Conservation (phyloP, 2,329 filamentous ascomycete species). For the Neobulgaria alba region DNA sequence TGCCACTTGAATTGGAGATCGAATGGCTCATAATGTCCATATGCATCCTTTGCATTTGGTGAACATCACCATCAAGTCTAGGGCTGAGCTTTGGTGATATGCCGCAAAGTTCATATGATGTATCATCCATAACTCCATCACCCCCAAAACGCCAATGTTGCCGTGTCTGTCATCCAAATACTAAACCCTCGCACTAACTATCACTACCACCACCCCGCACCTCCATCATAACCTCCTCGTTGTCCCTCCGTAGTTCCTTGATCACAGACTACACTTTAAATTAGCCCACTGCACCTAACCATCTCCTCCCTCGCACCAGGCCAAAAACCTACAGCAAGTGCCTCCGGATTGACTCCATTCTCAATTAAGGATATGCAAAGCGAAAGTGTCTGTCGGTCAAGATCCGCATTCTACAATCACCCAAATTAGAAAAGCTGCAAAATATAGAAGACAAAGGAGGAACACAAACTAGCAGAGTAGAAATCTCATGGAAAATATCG, state of each 20-base stretch:
- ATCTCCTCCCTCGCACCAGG: neutral
- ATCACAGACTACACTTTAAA: slow-evolving; percentile 22
- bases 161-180: too few relatives aligned
- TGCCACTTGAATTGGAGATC: too few relatives aligned
- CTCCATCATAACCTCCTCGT: slow-evolving; percentile 19
- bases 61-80: too few relatives aligned
- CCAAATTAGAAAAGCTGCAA: slow-evolving; percentile 1
- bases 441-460: neutral
- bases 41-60: too few relatives aligned
- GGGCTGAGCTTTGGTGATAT: too few relatives aligned
- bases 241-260: slow-evolving; percentile 27
- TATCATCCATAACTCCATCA: too few relatives aligned
- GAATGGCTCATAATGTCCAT: too few relatives aligned
- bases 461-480: slow-evolving; percentile 70
- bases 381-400: slow-evolving; percentile 83
- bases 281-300: slow-evolving; percentile 10
- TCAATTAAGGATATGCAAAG: slow-evolving; percentile 96
- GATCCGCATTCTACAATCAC: slow-evolving; percentile 69
- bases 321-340: slow-evolving; percentile 63
- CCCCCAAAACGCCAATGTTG: too few relatives aligned
- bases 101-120: too few relatives aligned
- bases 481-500: slow-evolving; percentile 76
- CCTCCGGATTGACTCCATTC: slow-evolving; percentile 93
- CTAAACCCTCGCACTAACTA: neutral
- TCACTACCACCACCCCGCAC: neutral